Conservation (phyloP, 345 rosid species). For the Camelina laxa region DNA sequence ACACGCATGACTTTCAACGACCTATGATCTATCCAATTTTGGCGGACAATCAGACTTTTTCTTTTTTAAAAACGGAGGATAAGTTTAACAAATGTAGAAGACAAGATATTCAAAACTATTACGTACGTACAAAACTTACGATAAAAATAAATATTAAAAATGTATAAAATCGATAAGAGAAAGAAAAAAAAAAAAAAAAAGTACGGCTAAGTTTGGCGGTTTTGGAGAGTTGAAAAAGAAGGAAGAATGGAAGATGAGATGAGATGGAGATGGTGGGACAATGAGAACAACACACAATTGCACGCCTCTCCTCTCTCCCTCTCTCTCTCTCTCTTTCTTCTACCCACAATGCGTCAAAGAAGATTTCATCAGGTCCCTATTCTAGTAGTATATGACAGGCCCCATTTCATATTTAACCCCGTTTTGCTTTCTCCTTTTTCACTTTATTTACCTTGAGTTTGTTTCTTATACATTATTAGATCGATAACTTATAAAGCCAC, state of each 20-base stretch:
- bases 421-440: neutral
- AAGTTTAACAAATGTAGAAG: constrained; percentile 14
- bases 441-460: too few relatives aligned
- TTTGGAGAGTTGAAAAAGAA: constrained; percentile 39
- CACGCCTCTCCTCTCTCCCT: constrained; percentile 35
- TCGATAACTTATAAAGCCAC: neutral
- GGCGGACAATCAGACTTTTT: neutral
- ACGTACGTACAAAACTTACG: neutral
- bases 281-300: constrained; percentile 29
- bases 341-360: constrained; percentile 10
- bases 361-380: constrained; percentile 23
- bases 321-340: too few relatives aligned
- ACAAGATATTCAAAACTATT: neutral
- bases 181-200: constrained; percentile 14
- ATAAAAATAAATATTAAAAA: neutral
- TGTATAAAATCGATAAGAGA: neutral
- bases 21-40: neutral
- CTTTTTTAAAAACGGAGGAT: neutral
- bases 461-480: neutral
- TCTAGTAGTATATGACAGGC: constrained; percentile 1
- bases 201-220: constrained; percentile 46
- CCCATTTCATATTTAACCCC: constrained; percentile 13
- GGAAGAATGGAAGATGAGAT: neutral
- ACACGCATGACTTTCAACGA: neutral
- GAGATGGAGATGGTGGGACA: constrained; percentile 26